phyloP scores from a whole-genome alignment of 306 rosid genomes.

The Phaseolus lunatus region DNA sequence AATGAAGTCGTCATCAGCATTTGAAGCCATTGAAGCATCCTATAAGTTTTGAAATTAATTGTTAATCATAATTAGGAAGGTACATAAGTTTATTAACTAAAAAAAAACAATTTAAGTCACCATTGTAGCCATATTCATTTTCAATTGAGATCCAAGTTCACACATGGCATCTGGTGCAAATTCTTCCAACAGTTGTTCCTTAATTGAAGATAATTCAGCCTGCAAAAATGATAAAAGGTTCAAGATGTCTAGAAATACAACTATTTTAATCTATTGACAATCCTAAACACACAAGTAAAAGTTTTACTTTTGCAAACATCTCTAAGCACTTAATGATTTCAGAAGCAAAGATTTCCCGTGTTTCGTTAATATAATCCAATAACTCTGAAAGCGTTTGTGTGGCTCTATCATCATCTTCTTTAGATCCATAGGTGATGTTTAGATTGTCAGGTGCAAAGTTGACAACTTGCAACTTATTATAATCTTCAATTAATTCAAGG shows the following conservation, averaged over 20 bases:
- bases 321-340: slow-evolving; percentile 75
- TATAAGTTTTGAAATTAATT: slow-evolving; percentile 47
- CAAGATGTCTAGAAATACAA: slow-evolving; percentile 1
- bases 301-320: slow-evolving; percentile 63
- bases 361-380: slow-evolving; percentile 51
- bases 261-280: neutral
- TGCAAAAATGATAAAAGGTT: slow-evolving; percentile 50
- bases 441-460: slow-evolving; percentile 47
- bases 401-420: slow-evolving; percentile 78
- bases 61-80: slow-evolving; percentile 37
- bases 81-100: slow-evolving; percentile 35
- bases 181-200: slow-evolving; percentile 66
- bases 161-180: slow-evolving; percentile 70
- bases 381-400: slow-evolving; percentile 57
- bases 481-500: slow-evolving; percentile 70
- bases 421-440: slow-evolving; percentile 67
- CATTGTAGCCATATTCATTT: slow-evolving; percentile 45
- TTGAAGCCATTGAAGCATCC: slow-evolving; percentile 56
- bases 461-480: slow-evolving; percentile 76
- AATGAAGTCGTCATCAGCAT: slow-evolving; percentile 63
- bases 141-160: slow-evolving; percentile 72
- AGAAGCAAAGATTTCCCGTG: slow-evolving; percentile 65
- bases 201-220: slow-evolving; percentile 65
- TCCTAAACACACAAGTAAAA: slow-evolving; percentile 24
- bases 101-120: slow-evolving; percentile 51